Base-by-base conservation (phyloP, 1,284 basidiomycete species). In the Pholiota adiposa region DNA sequence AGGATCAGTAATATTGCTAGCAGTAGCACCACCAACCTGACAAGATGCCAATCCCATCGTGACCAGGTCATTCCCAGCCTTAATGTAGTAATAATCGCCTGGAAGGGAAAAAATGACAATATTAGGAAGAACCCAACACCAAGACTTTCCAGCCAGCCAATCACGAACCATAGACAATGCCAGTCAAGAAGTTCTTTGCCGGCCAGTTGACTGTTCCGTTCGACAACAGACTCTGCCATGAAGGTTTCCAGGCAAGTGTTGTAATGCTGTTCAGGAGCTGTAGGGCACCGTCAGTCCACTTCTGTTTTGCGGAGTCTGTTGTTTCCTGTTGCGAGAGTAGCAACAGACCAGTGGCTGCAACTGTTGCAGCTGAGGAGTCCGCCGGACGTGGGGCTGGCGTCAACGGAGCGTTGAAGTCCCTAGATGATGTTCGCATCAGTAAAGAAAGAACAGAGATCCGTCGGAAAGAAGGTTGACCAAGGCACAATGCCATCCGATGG, bases 351-450 rank as follows among this genome's bases (percentile, higher is more conserved):
- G 77, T 84, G 2, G 82, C 81, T 0, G 80, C 85, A 63, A 89
- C 81, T 51, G 81, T 85, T 1, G 87, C 84, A 2, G 88, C 87
- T 16, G 88, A 89, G 4, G 85, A 84, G 73, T 90, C 89, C 3
- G 87, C 85, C 1, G 85, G 83, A 16, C 81, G 76, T 0, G 83
- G 80, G 6, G 72, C 59, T 4, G 81, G 80, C 19, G 68, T 69
- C 27, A 78, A 64, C 2, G 88, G 87, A 2, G 86, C 88, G 60
- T 89, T 81, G 72, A 89, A 90, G 69, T 90, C 88, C 88, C 87
- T 89, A 57, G 11, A 62, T 18, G 18, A 48, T 23, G 12, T 18
- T 25, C 18, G 23, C 16, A 36, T 55, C 56, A 59, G 57, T 25
- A 48, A 38, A 25, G 29, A 4, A 46, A 43, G 50, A 23, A 46